Conservation (phyloP, 2,329 filamentous ascomycete species). For the Phialophora tarda region DNA sequence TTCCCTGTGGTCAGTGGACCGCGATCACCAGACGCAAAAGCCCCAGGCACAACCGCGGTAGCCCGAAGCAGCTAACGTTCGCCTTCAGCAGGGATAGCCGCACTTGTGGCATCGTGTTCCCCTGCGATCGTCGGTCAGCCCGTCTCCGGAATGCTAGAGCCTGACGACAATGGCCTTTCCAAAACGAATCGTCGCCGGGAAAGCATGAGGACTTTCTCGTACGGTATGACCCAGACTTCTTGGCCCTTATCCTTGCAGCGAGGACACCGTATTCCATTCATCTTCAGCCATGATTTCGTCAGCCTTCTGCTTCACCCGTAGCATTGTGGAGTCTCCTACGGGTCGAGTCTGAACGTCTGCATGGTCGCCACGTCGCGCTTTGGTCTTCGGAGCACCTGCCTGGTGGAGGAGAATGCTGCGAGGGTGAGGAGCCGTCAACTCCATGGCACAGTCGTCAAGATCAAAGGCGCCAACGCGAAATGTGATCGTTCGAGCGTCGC, state of each 20-base stretch:
- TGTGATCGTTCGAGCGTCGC: not conserved
- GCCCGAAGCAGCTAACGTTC: not conserved
- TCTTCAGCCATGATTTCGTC: conserved; percentile 41
- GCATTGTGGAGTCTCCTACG: conserved; percentile 7
- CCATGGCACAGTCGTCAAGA: not conserved
- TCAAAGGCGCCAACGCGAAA: not conserved
- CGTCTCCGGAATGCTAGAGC: not conserved
- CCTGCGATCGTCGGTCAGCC: conserved; percentile 10
- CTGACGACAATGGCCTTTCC: not conserved
- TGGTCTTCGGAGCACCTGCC: not conserved
- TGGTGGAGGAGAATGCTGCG: not conserved
- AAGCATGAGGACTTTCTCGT: not conserved
- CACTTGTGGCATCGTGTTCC: conserved; percentile 54
- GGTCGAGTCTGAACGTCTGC: conserved; percentile 16
- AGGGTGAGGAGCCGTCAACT: not conserved
- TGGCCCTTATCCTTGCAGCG: conserved; percentile 46
- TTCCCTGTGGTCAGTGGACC: not conserved
- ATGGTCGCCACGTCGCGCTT: not conserved
- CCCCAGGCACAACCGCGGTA: not conserved
- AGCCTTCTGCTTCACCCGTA: conserved; percentile 15
- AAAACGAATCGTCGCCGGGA: not conserved
- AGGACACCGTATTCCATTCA: conserved; percentile 54
- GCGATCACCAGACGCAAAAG: not conserved
- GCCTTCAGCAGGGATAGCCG: conserved; percentile 44
- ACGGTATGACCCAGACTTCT: conserved; percentile 53